Conservation (phyloP, 495 filamentous ascomycete genomes). For the Chaetomium tenue region DNA sequence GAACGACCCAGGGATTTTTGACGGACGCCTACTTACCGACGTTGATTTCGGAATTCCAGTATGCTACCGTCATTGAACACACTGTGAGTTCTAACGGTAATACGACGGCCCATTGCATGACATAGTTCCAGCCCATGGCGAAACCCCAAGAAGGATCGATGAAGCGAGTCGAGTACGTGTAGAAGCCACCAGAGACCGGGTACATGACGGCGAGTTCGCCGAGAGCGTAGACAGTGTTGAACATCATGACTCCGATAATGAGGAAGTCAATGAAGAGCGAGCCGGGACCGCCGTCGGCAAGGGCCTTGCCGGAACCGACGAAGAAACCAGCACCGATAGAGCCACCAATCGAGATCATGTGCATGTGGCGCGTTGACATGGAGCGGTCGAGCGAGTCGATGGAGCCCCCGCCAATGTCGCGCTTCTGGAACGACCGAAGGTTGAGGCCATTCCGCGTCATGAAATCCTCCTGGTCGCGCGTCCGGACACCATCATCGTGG, state of each 20-base stretch:
- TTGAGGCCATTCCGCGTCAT: constrained; percentile 53
- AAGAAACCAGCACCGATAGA: constrained; percentile 67
- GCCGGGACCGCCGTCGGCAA: constrained; percentile 48
- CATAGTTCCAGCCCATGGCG: constrained; percentile 83
- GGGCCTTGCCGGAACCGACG: constrained; percentile 52
- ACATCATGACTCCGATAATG: constrained; percentile 56
- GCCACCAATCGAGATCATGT: constrained; percentile 76
- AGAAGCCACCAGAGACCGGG: constrained; percentile 60
- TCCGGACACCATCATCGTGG: constrained; percentile 16
- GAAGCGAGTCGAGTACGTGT: constrained; percentile 69
- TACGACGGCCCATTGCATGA: constrained; percentile 61
- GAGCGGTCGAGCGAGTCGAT: constrained; percentile 52
- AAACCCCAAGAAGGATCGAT: constrained; percentile 80
- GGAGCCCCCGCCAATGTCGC: constrained; percentile 39
- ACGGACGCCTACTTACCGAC: constrained; percentile 45
- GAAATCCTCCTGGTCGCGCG: constrained; percentile 39
- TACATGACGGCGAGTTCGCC: constrained; percentile 73
- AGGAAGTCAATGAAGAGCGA: constrained; percentile 54
- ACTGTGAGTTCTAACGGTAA: constrained; percentile 57
- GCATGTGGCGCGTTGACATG: constrained; percentile 64
- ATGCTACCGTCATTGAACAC: constrained; percentile 54
- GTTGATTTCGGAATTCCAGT: constrained; percentile 52
- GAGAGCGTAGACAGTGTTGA: constrained; percentile 64
- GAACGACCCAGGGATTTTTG: background rate
- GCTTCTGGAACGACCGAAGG: constrained; percentile 50